Evolutionary conservation across 2,329 filamentous ascomycete species (phyloP), one percentile per base, ranked within the genome.

Genomic region (Beauveria australis): DNA sequence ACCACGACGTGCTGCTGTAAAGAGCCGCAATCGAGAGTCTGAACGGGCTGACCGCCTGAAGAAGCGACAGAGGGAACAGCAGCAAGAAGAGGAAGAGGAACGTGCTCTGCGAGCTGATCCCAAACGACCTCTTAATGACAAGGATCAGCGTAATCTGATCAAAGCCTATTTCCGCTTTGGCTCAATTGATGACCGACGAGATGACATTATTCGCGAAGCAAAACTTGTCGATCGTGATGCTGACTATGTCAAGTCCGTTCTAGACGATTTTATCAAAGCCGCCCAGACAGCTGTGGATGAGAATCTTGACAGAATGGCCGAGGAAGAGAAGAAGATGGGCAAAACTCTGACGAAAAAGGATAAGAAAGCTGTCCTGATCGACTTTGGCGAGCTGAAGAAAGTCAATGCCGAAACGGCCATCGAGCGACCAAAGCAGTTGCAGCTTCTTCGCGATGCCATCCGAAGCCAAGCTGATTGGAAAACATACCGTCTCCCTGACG

Each of bases 341-440:
- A 95, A 94, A 71, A 82, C 86, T 2, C 76, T 95, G 59, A 96
- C 93, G 0, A 97, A 97, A 78, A 99, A 99, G 74, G 94, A 99
- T 71, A 91, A 91, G 74, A 99, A 99, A 75, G 94, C 94, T 0
- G 91, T 99, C 19, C 79, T 99, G 49, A 97, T 99, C 68, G 92
- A 97, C 71, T 96, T 92, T 74, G 88, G 89, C 51, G 91, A 92
- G 60, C 88, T 97, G 55, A 96, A 96, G 74, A 92, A 96, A 67
- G 84, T 97, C 69, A 99, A 99, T 70, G 94, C 94, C 0, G 92
- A 96, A 74, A 97, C 94, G 0, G 89, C 97, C 59, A 85, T 96
- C 12, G 93, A 97, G 67, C 88, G 95, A 9, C 93, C 94, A 0
- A 84, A 88, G 52, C 93, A 97, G 69, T 88, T 97, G 79, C 88